Base-by-base conservation (phyloP, 371 early-diverging fungal species). In the Actinomortierella ambigua region DNA sequence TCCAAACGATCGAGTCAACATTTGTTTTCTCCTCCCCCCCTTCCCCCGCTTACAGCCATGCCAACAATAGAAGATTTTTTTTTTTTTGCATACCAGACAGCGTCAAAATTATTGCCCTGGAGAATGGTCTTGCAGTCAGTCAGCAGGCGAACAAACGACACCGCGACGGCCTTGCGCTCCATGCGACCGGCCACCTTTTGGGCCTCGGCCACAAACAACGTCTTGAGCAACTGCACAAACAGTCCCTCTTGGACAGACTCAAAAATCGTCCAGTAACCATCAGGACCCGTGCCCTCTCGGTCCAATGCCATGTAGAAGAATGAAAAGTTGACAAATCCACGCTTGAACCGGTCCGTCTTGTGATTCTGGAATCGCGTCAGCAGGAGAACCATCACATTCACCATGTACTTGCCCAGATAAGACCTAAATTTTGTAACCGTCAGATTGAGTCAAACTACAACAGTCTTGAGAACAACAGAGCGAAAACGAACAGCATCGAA, bases 181-280 rank as follows among this genome's bases (percentile, higher is more conserved):
- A 82, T 77, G 0, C 86, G 82, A 7, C 86, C 84, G 39, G 80
- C 73, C n/a, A 93, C 68, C 46, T 81, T 81, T 29, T 79, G 83
- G 9, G 94, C 65, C 47, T 91, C 90, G 6, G 89, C 86, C 23
- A 94, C 68, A 48, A 96, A 69, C 28, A 95, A 81, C 13, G 83
- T 80, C 43, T 79, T 79, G 66, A 92, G 59, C 49, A 97, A 76
- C 42, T 88, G 84, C 2, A 83, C 83, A 77, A 95, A 92, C 54
- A 95, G 75, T 11, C 87, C 82, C 2, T 88, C 84, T 76, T 96
- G 95, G 44, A 98, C 82, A 26, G 76, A 62, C 51, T 98, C 93
- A 75, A 93, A 88, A 1, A 88, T 77, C 14, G 81, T 80, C 57
- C 96, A 78, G 47, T 94, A 77, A 24, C 61, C 83, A 56, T 91